Evolutionary conservation across 1,139 yeast species (phyloP).

Genomic region (Scheffersomyces lignicola): DNA sequence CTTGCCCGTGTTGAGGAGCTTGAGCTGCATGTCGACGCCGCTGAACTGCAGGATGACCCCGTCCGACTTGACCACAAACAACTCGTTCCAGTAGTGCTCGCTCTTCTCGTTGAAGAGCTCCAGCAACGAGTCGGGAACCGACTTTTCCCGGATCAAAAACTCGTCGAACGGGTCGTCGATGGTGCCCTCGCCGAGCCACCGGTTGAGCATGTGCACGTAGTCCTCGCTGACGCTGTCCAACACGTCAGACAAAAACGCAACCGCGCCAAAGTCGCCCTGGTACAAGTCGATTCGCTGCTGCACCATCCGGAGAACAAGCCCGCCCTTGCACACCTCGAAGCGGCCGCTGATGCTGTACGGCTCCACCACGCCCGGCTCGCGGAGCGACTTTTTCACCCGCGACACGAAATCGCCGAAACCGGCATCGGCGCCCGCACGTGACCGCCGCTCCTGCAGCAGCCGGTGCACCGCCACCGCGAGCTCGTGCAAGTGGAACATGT

Average conservation of each 20-base stretch:
- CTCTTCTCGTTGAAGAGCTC: conserved; percentile 49
- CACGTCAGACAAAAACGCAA: conserved; percentile 49
- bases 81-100: conserved; percentile 86
- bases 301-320: conserved; percentile 59
- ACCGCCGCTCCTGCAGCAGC: conserved; percentile 28
- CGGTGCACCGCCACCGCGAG: conserved; percentile 48
- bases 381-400: conserved; percentile 27
- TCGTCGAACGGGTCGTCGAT: conserved; percentile 82
- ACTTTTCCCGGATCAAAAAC: conserved; percentile 62
- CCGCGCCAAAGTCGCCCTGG: conserved; percentile 67
- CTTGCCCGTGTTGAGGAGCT: conserved; percentile 81
- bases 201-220: conserved; percentile 67
- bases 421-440: conserved; percentile 8
- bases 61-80: conserved; percentile 72
- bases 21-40: conserved; percentile 54
- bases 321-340: conserved; percentile 65
- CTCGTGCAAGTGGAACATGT: conserved; percentile 57
- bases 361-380: conserved; percentile 1
- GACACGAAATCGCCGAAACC: conserved; percentile 37
- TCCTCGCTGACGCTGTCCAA: conserved; percentile 62
- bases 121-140: conserved; percentile 27
- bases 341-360: conserved; percentile 14
- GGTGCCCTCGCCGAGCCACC: conserved; percentile 77
- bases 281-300: conserved; percentile 56
- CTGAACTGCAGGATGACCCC: conserved; percentile 72